Percentiles rank a stretch among this genome's conserved stretches.
Evolutionary conservation across 345 rosid species (phyloP).

Genomic region (Gynandropsis gynandra): DNA sequence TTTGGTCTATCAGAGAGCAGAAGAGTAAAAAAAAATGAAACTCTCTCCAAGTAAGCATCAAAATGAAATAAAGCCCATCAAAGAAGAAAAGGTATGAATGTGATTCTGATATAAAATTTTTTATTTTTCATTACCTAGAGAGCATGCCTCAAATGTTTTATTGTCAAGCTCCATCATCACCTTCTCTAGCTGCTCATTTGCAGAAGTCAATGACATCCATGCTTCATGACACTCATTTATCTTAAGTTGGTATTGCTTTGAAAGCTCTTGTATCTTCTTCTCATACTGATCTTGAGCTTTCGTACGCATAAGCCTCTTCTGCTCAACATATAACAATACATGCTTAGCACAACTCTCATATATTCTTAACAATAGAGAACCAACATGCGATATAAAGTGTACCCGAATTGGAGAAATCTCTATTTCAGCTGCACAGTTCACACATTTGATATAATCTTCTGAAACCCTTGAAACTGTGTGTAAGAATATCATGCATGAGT

Average conservation of each 20-base stretch:
- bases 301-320: slow-evolving; percentile 70
- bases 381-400: slow-evolving; percentile 17
- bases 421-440: slow-evolving; percentile 56
- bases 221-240: slow-evolving; percentile 94
- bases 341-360: background rate
- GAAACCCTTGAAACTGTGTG: slow-evolving; percentile 41
- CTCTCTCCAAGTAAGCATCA: slow-evolving; percentile 17
- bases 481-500: slow-evolving; percentile 17
- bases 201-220: slow-evolving; percentile 86
- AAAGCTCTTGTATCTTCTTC: slow-evolving; percentile 76
- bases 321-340: slow-evolving; percentile 24
- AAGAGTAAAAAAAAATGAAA: no score
- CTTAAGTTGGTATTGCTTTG: slow-evolving; percentile 54
- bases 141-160: slow-evolving; percentile 54
- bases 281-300: slow-evolving; percentile 77
- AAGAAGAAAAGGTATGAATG: slow-evolving; percentile 3
- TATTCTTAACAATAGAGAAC: slow-evolving; percentile 2
- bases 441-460: slow-evolving; percentile 63
- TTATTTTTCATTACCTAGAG: slow-evolving; percentile 50
- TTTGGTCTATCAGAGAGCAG: slow-evolving; percentile 42
- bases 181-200: slow-evolving; percentile 75
- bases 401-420: slow-evolving; percentile 76
- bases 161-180: slow-evolving; percentile 87
- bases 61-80: slow-evolving; percentile 8
- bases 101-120: background rate